Evolutionary conservation across 2,329 filamentous ascomycete genomes (phyloP).

Genomic region (Monilinia polystroma): DNA sequence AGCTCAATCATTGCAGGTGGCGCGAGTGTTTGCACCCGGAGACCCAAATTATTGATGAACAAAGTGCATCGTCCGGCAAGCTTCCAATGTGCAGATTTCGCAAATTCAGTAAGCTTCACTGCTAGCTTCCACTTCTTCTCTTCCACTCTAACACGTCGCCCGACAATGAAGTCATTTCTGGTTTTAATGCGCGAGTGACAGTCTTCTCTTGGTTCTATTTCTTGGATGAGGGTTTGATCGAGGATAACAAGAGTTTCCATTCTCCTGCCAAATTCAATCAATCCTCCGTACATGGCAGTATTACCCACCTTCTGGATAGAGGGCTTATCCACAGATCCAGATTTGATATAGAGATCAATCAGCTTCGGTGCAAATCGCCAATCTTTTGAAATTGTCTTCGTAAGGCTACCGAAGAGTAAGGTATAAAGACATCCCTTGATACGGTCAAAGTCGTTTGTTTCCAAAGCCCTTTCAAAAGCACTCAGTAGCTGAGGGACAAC

Average conservation of each 20-base stretch:
- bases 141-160: conserved; percentile 76
- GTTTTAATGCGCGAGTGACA: conserved; percentile 54
- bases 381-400: conserved; percentile 84
- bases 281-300: conserved; percentile 70
- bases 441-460: conserved; percentile 77
- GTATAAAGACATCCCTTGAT: conserved; percentile 96
- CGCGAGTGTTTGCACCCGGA: conserved; percentile 87
- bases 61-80: conserved; percentile 86
- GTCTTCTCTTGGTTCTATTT: conserved; percentile 22
- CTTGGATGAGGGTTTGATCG: conserved; percentile 66
- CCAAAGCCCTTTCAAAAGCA: conserved; percentile 74
- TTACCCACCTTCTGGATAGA: conserved; percentile 89
- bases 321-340: conserved; percentile 85
- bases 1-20: conserved; percentile 80
- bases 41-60: conserved; percentile 84
- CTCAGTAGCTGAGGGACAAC: conserved; percentile 87
- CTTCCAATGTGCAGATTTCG: conserved; percentile 89
- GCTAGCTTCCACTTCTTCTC: conserved; percentile 78
- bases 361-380: conserved; percentile 94
- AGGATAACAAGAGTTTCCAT: conserved; percentile 84
- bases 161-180: conserved; percentile 71
- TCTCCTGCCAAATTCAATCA: conserved; percentile 89
- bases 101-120: conserved; percentile 74
- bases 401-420: conserved; percentile 80
- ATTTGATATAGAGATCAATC: conserved; percentile 85